Evolutionary conservation across 345 rosid genomes (phyloP), one percentile per base, ranked within the genome.

Genomic region (Firmiana major): DNA sequence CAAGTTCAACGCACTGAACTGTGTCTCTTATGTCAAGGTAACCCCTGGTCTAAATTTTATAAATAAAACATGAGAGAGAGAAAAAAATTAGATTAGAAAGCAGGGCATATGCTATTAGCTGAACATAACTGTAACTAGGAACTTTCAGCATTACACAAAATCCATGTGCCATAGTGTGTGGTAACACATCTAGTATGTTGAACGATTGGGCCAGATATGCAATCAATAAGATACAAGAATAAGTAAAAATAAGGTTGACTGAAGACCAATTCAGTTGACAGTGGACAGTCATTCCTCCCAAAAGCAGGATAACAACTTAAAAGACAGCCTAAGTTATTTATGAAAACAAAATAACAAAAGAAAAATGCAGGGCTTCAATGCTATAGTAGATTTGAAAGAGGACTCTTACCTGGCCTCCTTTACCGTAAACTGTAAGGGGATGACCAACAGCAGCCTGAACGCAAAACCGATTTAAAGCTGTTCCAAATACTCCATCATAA

Each of bases 21-120:
- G 97, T 96, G 82, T 93, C 99, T 82, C 99, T 84, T 83, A 96
- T 96, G 81, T 96, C 99, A 45, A 96, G 97, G 88, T 96, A 96
- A 63, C 99, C 99, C 88, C 97, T 89, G 34, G 99, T 96, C 99
- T 96, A 87, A 73, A 88, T 46, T 63, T 28, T 40, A 73, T 15
- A 60, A 65, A 63, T 55, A 51, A 34, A 45, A 57, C 55, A 63
- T 0, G 46, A 54, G 11, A 51, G 72, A 28, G 3, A 60, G 15
- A 38, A n/a, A n/a, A n/a, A n/a, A n/a, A n/a, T n/a, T n/a, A n/a
- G 2, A 67, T 46, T 34, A 1, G 24, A 26, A 63, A 12, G 11
- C 9, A 72, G 12, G 63, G 38, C 36, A 72, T 36, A 11, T 12
- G 43, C 19, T 43, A 71, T 19, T 21, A 6, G 26, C 71, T 9